Base-by-base conservation (phyloP, 2,329 filamentous ascomycete genomes). In the Xenosphaeropsis pyriputrescens region DNA sequence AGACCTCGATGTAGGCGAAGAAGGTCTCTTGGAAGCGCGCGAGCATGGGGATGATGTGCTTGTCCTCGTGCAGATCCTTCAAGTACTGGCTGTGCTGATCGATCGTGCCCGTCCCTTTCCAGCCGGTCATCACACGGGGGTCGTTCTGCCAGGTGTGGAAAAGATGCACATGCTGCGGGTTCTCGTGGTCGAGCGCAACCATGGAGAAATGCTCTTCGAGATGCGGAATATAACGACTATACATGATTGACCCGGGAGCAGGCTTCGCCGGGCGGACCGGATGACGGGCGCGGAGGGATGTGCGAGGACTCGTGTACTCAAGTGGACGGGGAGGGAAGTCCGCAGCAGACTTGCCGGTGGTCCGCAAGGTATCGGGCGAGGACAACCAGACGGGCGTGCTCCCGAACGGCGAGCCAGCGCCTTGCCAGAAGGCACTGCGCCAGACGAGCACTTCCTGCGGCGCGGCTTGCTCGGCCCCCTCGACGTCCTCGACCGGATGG, bases 81-180 rank as follows among this genome's bases (percentile, higher is more conserved):
- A 37, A 86, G 65, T 89, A 88, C 49, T 75, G 69, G 43, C 73
- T 68, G 56, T 88, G 83, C 55, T 86, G 68, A 19, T 84, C 80
- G 35, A 84, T 58, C 1, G 79, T 81, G 26, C 82, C 83, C 1
- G 78, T 82, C 60, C 84, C 75, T 51, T 85, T 83, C 83, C 83
- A 88, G 4, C 80, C 81, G 50, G 79, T 72, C 4, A 79, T 79
- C 22, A 89, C 83, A 36, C 83, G 78, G 37, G 82, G 82, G 52
- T 86, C 82, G 51, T 89, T 89, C 59, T 86, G 82, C 83, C 83
- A 89, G 40, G 66, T 67, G 58, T 86, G 76, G 63, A 89, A 88
- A 4, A 85, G 63, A 13, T 64, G 59, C 36, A 88, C 59, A 57
- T 89, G 81, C 48, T 72, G 65, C 1, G 62, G 52, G 49, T 83